phyloP scores from a whole-genome alignment of 306 rosid genomes.

The Vicia sativa region DNA sequence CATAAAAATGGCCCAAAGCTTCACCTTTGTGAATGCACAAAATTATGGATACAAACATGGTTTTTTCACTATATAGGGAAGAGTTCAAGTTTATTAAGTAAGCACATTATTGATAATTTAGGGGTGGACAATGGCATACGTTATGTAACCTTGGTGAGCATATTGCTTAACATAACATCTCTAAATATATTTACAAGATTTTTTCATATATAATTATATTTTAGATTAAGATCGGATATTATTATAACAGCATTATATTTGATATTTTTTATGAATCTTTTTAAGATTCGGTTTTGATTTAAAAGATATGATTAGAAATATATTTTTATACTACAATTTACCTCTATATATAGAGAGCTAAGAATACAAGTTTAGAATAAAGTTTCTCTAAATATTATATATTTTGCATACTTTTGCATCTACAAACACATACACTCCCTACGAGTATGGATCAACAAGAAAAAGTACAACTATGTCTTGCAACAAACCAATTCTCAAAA shows the following conservation, averaged over 20 bases:
- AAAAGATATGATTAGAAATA: not conserved
- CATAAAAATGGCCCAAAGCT: no score
- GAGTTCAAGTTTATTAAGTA: no score
- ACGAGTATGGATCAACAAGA: not conserved
- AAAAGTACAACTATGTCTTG: not conserved
- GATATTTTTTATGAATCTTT: not conserved
- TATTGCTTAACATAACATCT: no score
- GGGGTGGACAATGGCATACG: no score
- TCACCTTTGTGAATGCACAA: no score
- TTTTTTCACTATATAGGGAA: no score
- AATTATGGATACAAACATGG: no score
- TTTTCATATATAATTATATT: not conserved
- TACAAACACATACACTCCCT: no score
- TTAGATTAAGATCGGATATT: no score
- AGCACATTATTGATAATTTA: no score
- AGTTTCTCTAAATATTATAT: not conserved
- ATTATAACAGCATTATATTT: not conserved
- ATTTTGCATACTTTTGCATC: not conserved
- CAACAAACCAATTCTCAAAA: not conserved
- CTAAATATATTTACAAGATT: not conserved
- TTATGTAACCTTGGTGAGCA: no score
- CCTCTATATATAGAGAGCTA: not conserved
- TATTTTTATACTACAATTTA: not conserved
- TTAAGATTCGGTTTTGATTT: not conserved
- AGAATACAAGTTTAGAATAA: not conserved